Percentiles rank a stretch among this genome's conserved stretches.
These are phyloP conservation scores for Poterioochromonas sp. DNA, from an alignment of 352 stramenopile species.

Conservation along the genomic window DNA sequence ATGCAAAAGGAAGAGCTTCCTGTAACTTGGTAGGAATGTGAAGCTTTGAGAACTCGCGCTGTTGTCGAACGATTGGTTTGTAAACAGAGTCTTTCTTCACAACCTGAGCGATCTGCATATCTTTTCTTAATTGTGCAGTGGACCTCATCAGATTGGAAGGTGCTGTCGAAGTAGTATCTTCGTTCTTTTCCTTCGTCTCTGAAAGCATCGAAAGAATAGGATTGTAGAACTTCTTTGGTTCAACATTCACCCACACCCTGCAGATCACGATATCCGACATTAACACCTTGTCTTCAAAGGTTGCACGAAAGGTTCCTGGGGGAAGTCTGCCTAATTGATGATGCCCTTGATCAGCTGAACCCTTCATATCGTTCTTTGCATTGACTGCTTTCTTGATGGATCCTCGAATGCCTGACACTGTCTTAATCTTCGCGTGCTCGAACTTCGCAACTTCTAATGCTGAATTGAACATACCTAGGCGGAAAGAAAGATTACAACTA, in stretches of 20 bases:
- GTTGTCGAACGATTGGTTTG: constrained; percentile 89
- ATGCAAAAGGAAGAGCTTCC: constrained; percentile 85
- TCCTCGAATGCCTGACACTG: constrained; percentile 94
- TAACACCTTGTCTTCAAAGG: constrained; percentile 97
- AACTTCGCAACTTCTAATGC: constrained; percentile 78
- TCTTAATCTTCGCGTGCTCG: constrained; percentile 90
- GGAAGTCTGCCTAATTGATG: constrained; percentile 48
- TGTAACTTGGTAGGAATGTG: constrained; percentile 94
- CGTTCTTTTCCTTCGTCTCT: constrained; percentile 44
- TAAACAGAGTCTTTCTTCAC: constrained; percentile 87
- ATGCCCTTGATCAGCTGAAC: constrained; percentile 26
- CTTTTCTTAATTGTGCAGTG: constrained; percentile 83
- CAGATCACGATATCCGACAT: constrained; percentile 98
- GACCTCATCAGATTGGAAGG: constrained; percentile 69
- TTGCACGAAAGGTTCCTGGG: constrained; percentile 89
- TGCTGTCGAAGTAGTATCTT: constrained; percentile 36
- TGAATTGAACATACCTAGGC: constrained; percentile 85
- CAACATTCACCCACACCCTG: constrained; percentile 94
- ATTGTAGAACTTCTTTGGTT: constrained; percentile 82
- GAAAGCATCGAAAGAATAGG: constrained; percentile 74
- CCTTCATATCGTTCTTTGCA: constrained; percentile 28
- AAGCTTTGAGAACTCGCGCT: constrained; percentile 80
- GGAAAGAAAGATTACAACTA: background rate
- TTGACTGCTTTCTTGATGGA: constrained; percentile 91
- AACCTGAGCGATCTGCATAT: constrained; percentile 82